Evolutionary conservation across 2,329 filamentous ascomycete genomes (phyloP), one percentile per base, ranked within the genome.

Genomic region (Colletotrichum spinosum): DNA sequence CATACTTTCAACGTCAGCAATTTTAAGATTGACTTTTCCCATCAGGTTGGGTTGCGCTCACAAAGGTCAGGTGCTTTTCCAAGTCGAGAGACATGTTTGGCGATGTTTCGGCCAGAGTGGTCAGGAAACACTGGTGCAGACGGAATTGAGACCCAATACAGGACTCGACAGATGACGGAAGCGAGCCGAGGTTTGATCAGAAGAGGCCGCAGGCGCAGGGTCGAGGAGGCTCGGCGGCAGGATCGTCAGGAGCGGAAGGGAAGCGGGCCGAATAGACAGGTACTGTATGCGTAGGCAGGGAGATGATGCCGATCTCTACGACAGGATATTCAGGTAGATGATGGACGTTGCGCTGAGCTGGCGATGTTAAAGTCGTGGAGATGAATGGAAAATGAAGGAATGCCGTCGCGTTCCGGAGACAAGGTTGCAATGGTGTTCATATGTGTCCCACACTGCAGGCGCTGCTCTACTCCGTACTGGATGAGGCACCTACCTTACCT

Each of bases 51-150:
- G 7, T 37, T 5, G 10, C 8, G 60, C 90, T 78, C 87, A 96
- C 92, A 80, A 94, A 94, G 78, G 88, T 88, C 72, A 96, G 84
- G 75, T 95, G 92, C 76, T 89, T 91, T 81, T 96, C 92, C 56
- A 96, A 85, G 74, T 94, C 90, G 73, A 96, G 86, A 71, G 88
- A 87, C 87, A 90, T 90, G 68, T 67, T 25, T 73, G 71, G 68
- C 56, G 57, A 50, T 46, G 25, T 56, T 25, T 25, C 25, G 25
- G 25, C 25, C 25, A 25, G 25, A 25, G 25, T 25, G 4, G 25
- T 25, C 25, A 25, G 25, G 4, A 25, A 25, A 25, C 50, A 9
- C 41, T 17, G 60, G 38, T 54, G 54, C 35, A 25, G 39, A 49
- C 25, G 60, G 39, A 55, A 37, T 50, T 65, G 54, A 52, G 60